Base-by-base conservation (phyloP, 192 early-diverging fungal genomes). In the Coemansia sp. region DNA sequence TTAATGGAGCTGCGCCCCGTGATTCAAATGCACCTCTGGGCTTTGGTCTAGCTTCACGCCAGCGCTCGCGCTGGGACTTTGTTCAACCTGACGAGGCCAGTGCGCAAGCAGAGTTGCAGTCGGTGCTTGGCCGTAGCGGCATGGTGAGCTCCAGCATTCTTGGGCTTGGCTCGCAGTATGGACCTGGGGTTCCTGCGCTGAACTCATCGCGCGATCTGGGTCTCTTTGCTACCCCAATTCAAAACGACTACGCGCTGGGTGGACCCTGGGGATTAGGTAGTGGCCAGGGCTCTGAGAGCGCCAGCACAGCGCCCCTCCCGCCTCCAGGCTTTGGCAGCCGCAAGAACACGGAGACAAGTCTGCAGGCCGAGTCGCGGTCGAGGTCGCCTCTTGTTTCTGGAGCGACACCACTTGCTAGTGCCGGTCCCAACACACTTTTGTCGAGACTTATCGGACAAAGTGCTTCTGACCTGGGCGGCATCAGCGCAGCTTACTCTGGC, bases 81-180 rank as follows among this genome's bases (percentile, higher is more conserved):
- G 74, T 72, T 0, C 71, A 66, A 48, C 68, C 68, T 14, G 79
- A 82, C 41, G 79, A 76, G 56, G 71, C 74, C 14, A 82, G 74
- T 33, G 79, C 79, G 0, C 79, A 82, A 56, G 79, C 79, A 34
- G 79, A 82, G 79, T 66, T 82, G 7, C 79, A 82, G 59, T 76
- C 71, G 2, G 79, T 82, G 14, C 72, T 82, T 65, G 74, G 74
- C 0, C 68, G 79, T 43, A 59, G 68, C 8, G 9, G 53, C n/a
- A 58, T 64, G 35, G 35, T 34, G 64, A 66, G 54, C 73, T 64
- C 56, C 39, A 67, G 56, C n/a, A 28, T 34, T 64, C 56, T 8
- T 52, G 60, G 34, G 56, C 68, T 14, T 57, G 35, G 7, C 38
- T 51, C 20, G 34, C 67, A 56, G 32, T n/a, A 41, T 18, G 61